Base-by-base conservation (phyloP, 306 rosid species). In the Trifolium repens region DNA sequence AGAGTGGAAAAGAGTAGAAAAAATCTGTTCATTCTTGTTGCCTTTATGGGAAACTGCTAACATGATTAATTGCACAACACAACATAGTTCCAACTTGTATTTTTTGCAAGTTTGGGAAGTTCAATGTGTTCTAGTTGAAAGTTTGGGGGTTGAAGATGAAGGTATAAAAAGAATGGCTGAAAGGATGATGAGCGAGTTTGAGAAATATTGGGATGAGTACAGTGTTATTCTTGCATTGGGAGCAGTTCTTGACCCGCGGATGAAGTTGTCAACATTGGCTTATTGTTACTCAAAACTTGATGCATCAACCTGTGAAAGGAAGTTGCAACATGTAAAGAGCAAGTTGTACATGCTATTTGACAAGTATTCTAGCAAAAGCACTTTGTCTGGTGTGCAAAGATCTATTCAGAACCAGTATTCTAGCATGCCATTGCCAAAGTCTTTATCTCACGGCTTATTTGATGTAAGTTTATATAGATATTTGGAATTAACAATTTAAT, bases 51-150 rank as follows among this genome's bases (percentile, higher is more conserved):
- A 72, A 10, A 57, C 40, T 37, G 32, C 67, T 4, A 39, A 7
- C 15, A 11, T 72, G 54, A 54, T 40, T 66, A 40, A 24, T 19
- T 10, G 53, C 16, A 66, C 16, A 40, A 5, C 53, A 9, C 32
- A 19, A 40, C 73, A 58, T 44, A 68, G 59, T 46, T 14, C 73
- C 9, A 68, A 68, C 73, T 46, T 68, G 73, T 68, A 47, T 26
- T 68, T 68, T 68, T 68, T 68, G 73, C 73, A 68, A 68, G 73
- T 68, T 44, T 68, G 58, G 71, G 40, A 66, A 66, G 49, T 66
- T 11, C 71, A 40, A 40, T 37, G 71, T 19, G 71, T 40, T 66
- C 16, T 66, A 40, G 34, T 42, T 40, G 71, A 66, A 19, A 66
- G 71, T 66, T 66, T 42, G 49, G 12, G 71, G 5, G 71, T 19